Evolutionary conservation across 2,329 filamentous ascomycete genomes (phyloP), one percentile per base, ranked within the genome.

Genomic region (Cercospora zeina): DNA sequence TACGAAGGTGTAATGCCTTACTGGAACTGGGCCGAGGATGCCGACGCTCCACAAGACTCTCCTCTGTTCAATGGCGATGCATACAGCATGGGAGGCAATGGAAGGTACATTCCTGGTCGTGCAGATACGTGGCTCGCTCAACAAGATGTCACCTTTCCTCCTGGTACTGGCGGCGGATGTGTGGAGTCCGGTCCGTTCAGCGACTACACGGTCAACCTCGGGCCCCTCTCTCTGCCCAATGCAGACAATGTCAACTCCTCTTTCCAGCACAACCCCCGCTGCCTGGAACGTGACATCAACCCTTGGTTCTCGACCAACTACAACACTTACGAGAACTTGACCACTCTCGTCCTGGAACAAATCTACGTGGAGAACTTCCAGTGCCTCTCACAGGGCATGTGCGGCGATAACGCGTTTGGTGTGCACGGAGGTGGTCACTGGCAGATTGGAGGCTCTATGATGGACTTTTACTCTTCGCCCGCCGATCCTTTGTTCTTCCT

Each of bases 141-240:
- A 31, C 63, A 68, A 19, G 59, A 69, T 51, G 58, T 79, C 62
- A 74, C 67, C 19, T 70, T 82, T 9, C 81, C 80, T 0, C 78
- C 79, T 0, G 84, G 82, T n/a, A 77, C 77, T 0, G 84, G 84
- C 13, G 83, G 84, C 39, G 84, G 84, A 1, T 86, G 83, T 68
- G 76, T 87, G 2, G 75, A 71, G 13, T 76, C 74, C 0, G 83
- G 83, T 0, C 83, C 83, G 0, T 84, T 85, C 73, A 78, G 75
- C 67, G 75, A 83, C 65, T 71, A 67, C 59, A 68, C 65, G n/a
- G 64, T 74, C 62, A 70, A 73, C 54, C 68, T 75, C 30, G 72
- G 72, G 3, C 72, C 73, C 4, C 62, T 74, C 16, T 67, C 68
- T 50, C 61, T 68, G 10, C 70, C 71, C 9, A 71, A 72, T 61